phyloP scores from a whole-genome alignment of 2,329 filamentous ascomycete genomes.

The Madurella fahalii region DNA sequence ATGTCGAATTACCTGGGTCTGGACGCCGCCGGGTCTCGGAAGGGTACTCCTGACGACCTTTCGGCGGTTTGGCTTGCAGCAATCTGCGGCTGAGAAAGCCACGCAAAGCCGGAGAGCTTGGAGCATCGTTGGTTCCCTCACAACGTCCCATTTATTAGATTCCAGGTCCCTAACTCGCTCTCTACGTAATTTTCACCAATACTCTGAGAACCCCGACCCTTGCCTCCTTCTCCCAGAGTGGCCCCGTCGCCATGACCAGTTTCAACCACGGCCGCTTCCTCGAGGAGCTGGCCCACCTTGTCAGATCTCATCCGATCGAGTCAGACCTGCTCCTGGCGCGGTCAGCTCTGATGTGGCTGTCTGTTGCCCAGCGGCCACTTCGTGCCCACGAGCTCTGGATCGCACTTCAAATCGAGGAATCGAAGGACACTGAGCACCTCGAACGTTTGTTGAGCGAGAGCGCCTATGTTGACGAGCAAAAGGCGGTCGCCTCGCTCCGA shows the following conservation, averaged over 20 bases:
- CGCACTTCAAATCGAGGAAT: conserved; percentile 10
- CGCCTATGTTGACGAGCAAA: conserved; percentile 4
- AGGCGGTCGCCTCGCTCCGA: conserved; percentile 5
- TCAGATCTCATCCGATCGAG: background rate
- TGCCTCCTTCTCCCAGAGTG: too few species aligned
- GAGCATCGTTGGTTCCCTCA: too few species aligned
- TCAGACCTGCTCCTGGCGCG: background rate
- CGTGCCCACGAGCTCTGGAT: conserved; percentile 19
- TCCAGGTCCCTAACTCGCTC: too few species aligned
- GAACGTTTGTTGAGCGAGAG: conserved; percentile 8
- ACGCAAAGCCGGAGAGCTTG: too few species aligned
- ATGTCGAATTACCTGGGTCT: too few species aligned
- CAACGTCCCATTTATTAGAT: too few species aligned
- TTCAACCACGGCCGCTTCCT: background rate
- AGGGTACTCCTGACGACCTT: too few species aligned
- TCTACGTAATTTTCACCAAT: too few species aligned
- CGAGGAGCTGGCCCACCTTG: background rate
- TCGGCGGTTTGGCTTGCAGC: too few species aligned
- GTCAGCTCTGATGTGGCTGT: conserved; percentile 21
- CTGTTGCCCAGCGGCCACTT: conserved; percentile 15
- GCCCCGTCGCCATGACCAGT: background rate
- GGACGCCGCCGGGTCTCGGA: too few species aligned
- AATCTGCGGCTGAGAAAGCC: too few species aligned
- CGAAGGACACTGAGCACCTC: conserved; percentile 9
- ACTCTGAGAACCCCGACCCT: too few species aligned